Evolutionary conservation across 1,284 basidiomycete genomes (phyloP), one percentile per base, ranked within the genome.

Genomic region (Apiotrichum akiyoshidainum): DNA sequence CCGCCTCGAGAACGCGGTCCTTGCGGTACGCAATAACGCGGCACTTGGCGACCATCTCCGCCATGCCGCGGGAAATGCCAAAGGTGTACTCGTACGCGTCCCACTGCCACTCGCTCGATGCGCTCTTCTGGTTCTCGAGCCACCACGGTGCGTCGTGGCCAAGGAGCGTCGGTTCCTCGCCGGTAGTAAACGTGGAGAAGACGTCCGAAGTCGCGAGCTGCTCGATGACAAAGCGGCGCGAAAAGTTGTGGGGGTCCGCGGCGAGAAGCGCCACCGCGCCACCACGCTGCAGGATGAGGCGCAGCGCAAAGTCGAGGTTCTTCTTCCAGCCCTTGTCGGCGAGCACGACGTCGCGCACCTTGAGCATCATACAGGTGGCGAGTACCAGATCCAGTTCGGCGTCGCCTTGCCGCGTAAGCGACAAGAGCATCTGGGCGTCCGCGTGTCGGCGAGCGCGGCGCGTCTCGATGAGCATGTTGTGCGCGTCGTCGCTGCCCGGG

Each of bases 171-270:
- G 65, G 65, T 42, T 65, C 63, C 39, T 56, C 46, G 44, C 58
- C 57, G 2, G 60, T 66, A 11, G 57, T 55, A 34, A 65, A 65
- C 13, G 60, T 62, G 26, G 63, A 60, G 39, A 66, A 65, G 1
- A 64, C 51, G 41, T 66, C 63, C 40, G 59, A 47, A 5, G 60
- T 54, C 5, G 63, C 53, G 17, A 66, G 31, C 34, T 66, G 56
- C 51, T 66, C 65, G 16, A 66, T 35, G 12, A 63, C 37, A 37
- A 62, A 66, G n/a, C 63, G 57, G 17, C 65, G 51, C 19, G 57
- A 54, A 37, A 62, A 62, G 42, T 55, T 62, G 19, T 22, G 21
- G 1, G 51, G 40, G 45, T 54, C 52, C 19, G 44, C 49, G 17
- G 44, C 42, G 14, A 62, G 52, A 21, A 65, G 26, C 0, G 60